These are phyloP conservation scores for Canavalia gladiata DNA, from an alignment of 306 rosid species.

Conservation along the genomic window DNA sequence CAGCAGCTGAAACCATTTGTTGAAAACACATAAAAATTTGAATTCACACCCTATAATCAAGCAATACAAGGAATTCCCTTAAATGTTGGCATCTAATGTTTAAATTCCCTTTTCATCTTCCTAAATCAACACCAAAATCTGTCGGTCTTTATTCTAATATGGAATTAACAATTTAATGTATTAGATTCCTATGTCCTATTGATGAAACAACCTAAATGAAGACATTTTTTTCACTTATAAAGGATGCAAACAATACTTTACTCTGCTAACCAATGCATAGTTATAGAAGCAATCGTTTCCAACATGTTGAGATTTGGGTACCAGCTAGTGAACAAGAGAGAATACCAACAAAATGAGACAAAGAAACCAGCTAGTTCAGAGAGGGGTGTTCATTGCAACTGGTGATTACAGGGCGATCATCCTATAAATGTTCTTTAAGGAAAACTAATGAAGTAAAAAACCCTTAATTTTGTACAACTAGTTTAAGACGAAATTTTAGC, in stretches of 20 bases:
- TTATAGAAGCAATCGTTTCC: background rate
- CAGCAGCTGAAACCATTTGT: background rate
- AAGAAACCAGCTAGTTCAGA: no score
- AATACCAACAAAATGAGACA: background rate
- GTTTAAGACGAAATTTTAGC: background rate
- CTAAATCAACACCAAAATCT: background rate
- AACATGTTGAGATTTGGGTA: background rate
- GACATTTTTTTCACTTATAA: background rate
- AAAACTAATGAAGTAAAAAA: background rate
- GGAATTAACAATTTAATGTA: background rate
- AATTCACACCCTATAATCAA: background rate
- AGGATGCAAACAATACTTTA: background rate
- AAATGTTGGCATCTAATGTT: background rate
- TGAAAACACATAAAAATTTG: background rate
- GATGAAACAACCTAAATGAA: no score
- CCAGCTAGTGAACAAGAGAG: background rate
- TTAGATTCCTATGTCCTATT: no score
- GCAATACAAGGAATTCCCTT: background rate
- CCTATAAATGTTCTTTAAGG: background rate
- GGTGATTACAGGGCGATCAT: background rate
- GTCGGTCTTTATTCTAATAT: background rate
- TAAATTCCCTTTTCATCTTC: background rate
- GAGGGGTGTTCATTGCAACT: background rate
- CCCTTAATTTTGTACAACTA: background rate
- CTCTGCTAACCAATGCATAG: background rate